Base-by-base conservation (phyloP, 495 filamentous ascomycete species). In the Trichoderma virens region DNA sequence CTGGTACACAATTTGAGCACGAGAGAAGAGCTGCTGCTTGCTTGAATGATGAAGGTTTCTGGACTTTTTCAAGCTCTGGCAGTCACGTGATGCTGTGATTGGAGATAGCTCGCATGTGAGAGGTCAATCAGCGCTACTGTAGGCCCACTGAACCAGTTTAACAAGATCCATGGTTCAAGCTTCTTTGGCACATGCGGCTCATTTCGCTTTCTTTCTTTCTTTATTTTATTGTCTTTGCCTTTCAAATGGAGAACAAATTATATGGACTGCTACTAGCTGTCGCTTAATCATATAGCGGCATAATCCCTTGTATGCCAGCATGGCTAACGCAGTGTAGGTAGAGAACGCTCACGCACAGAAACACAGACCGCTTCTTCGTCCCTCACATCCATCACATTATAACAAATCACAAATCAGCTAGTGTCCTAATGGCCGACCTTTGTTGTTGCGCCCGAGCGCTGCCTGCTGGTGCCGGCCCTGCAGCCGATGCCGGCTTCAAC, bases 391-490 rank as follows among this genome's bases (percentile, higher is more conserved):
- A 28, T 28, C 6, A 4, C 11, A 16, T 27, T 30, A 56, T 28
- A 56, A 56, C 38, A 45, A 8, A 25, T 30, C 38, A 65, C 41
- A 79, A 39, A 61, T 82, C 79, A 14, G 77, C 72, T 70, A 82
- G 34, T 1, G 79, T 82, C 69, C 70, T 75, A 67, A 80, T 73
- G 13, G 70, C 68, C 27, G 76, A 62, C n/a, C 72, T 66, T 2
- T 70, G 68, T 54, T 69, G 69, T 7, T 69, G 32, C 69, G 62
- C 13, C 69, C 70, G 31, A 67, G 67, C 16, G 51, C 69, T 11
- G 61, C 41, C 60, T 61, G 51, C 68, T 66, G 68, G 72, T 2
- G 62, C 65, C 18, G 65, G 64, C 20, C 61, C 27, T 30, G 9
- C 25, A 28, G 51, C 65, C 8, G 62, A 3, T 28, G 65, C 56